A percentile compares a stretch with the other conserved stretches of the same genome.
Evolutionary conservation across 352 stramenopile genomes (phyloP).

Genomic region (Phytophthora sp.): DNA sequence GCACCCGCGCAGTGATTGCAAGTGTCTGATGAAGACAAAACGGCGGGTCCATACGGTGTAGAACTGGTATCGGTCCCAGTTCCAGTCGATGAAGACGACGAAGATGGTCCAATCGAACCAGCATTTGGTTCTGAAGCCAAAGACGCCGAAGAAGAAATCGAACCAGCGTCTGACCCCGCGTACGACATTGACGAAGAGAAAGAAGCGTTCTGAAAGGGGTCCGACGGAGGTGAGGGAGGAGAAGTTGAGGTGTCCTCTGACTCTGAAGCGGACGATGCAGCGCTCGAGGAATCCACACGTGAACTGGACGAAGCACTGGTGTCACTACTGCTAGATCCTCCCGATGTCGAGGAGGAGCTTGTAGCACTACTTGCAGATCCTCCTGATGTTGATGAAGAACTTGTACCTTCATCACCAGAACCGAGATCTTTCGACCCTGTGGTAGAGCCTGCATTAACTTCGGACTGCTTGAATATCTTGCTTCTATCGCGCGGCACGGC

Average conservation of each 20-base stretch:
- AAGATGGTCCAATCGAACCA: background rate
- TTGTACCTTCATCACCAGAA: no score
- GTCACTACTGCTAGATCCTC: no score
- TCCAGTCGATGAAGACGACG: background rate
- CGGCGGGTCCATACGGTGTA: background rate
- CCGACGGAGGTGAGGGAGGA: background rate
- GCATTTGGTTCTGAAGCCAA: background rate
- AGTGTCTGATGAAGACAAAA: background rate
- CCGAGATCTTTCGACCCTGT: no score
- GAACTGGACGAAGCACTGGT: no score
- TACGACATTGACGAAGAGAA: background rate
- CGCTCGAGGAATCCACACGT: no score
- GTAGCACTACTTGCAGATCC: no score
- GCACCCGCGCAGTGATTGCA: background rate
- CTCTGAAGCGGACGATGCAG: no score
- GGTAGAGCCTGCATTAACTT: background rate
- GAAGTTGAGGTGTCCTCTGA: no score
- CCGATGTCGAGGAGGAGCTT: no score
- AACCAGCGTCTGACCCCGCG: background rate
- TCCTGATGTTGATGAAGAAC: no score
- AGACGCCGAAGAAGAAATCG: background rate
- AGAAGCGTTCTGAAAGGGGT: background rate
- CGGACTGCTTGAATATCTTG: background rate
- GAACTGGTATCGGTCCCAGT: background rate
- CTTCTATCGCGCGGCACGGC: constrained; percentile 2